Conservation (phyloP, 805 yeast genomes). For the Ogataea ramenticola region DNA sequence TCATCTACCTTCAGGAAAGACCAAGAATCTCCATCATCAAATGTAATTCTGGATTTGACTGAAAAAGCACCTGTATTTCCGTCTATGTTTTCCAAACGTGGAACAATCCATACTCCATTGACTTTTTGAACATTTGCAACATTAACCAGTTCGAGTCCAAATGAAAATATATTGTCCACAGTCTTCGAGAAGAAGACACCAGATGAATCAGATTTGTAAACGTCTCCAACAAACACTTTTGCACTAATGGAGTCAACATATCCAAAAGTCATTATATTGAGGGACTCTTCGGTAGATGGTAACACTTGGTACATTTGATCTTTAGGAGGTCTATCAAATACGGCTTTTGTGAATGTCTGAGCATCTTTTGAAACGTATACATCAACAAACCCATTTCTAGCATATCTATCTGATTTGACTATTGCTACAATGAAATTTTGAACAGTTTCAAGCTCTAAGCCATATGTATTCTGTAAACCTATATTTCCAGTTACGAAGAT, state of each 20-base stretch:
- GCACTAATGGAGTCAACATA: conserved; percentile 9
- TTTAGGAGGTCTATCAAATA: conserved; percentile 29
- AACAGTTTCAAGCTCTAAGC: conserved; percentile 27
- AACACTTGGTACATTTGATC: conserved; percentile 32
- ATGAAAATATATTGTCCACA: conserved; percentile 32
- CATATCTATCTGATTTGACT: conserved; percentile 36
- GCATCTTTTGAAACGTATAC: conserved; percentile 44
- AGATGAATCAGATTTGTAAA: conserved; percentile 49
- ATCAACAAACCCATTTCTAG: conserved; percentile 27
- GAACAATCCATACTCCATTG: conserved; percentile 57
- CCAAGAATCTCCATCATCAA: conserved; percentile 53
- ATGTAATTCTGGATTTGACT: conserved; percentile 32
- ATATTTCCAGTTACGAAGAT: not conserved
- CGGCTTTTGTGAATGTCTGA: conserved; percentile 29
- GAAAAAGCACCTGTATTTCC: conserved; percentile 21
- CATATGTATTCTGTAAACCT: conserved; percentile 16
- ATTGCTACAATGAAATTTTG: conserved; percentile 34
- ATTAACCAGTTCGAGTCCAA: conserved; percentile 29
- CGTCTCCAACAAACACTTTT: conserved; percentile 20
- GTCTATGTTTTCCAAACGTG: conserved; percentile 12
- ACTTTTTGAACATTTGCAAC: conserved; percentile 40
- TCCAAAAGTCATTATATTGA: conserved; percentile 33
- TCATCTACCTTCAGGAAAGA: conserved; percentile 35
- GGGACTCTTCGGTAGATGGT: conserved; percentile 32
- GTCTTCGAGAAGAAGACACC: conserved; percentile 46